These are phyloP conservation scores for Fusarium sp. DNA, from an alignment of 2,329 filamentous ascomycete genomes.

Conservation along the genomic window DNA sequence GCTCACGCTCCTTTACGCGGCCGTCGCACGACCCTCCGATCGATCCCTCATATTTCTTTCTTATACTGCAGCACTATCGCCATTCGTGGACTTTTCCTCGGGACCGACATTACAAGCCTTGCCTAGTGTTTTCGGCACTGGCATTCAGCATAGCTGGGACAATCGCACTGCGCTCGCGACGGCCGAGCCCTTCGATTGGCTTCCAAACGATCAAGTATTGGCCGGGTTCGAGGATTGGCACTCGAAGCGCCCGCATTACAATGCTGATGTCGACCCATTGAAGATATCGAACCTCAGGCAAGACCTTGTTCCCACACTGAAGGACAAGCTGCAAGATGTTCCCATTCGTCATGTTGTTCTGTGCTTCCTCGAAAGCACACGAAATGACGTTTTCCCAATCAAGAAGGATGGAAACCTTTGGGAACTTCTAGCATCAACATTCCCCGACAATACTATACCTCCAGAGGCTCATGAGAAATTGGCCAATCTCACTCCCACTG, in stretches of 20 bases:
- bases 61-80: constrained; percentile 47
- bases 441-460: constrained; percentile 45
- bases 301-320: constrained; percentile 41
- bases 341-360: constrained; percentile 55
- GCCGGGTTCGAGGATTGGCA: constrained; percentile 45
- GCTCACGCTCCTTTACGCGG: constrained; percentile 33
- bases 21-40: constrained; percentile 41
- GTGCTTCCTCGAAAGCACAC: constrained; percentile 56
- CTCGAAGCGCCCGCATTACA: constrained; percentile 46
- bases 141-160: constrained; percentile 42
- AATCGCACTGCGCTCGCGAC: constrained; percentile 42
- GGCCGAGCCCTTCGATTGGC: constrained; percentile 37
- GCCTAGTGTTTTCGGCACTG: constrained; percentile 27
- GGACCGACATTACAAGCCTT: constrained; percentile 41
- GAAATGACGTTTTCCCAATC: constrained; percentile 56
- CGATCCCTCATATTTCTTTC: constrained; percentile 48
- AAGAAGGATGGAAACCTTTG: constrained; percentile 52
- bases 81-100: constrained; percentile 47
- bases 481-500: constrained; percentile 44
- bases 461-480: constrained; percentile 42
- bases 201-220: constrained; percentile 36
- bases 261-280: constrained; percentile 50
- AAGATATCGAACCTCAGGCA: constrained; percentile 52
- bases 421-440: constrained; percentile 44
- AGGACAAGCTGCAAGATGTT: constrained; percentile 40